Evolutionary conservation across 306 rosid genomes (phyloP).

Genomic region (Prunus campanulata): DNA sequence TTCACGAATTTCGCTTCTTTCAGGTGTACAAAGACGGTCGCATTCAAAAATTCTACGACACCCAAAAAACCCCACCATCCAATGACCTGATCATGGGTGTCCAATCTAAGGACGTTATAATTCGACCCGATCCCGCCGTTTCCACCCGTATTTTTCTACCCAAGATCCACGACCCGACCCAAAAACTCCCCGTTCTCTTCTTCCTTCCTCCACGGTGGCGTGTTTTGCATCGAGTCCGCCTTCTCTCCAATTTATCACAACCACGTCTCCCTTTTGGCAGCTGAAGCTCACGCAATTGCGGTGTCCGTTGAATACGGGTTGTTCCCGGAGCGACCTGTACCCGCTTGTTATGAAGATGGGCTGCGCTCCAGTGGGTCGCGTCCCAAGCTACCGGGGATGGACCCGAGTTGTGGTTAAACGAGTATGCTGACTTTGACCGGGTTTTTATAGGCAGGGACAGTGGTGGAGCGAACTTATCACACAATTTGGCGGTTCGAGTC

Average conservation of each 20-base stretch:
- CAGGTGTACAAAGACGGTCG: slow-evolving; percentile 27
- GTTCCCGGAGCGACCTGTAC: slow-evolving; percentile 29
- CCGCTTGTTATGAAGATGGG: slow-evolving; percentile 32
- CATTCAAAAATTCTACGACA: slow-evolving; percentile 4
- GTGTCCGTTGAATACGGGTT: slow-evolving; percentile 27
- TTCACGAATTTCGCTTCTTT: slow-evolving; percentile 17
- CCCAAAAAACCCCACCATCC: slow-evolving; percentile 14
- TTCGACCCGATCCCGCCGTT: slow-evolving; percentile 12
- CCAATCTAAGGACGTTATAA: slow-evolving; percentile 25
- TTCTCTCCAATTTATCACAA: slow-evolving; percentile 14
- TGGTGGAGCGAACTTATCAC: slow-evolving; percentile 26
- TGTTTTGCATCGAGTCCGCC: slow-evolving; percentile 26
- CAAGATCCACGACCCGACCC: slow-evolving; percentile 1
- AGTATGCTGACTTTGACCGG: slow-evolving; percentile 18
- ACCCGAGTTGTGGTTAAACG: slow-evolving; percentile 23
- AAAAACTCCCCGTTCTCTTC: slow-evolving; percentile 24
- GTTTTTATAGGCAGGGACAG: slow-evolving; percentile 28
- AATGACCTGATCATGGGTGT: slow-evolving; percentile 13
- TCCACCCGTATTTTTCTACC: slow-evolving; percentile 34
- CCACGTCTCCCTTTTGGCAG: slow-evolving; percentile 12
- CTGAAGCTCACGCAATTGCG: slow-evolving; percentile 23
- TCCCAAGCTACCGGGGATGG: slow-evolving; percentile 13
- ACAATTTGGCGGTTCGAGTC: slow-evolving; percentile 6
- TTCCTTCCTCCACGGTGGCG: slow-evolving; percentile 35
- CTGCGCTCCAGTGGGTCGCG: slow-evolving; percentile 20